A percentile compares a stretch with the other conserved stretches of the same genome.
These are phyloP conservation scores for Berkeleyomyces rouxiae DNA, from an alignment of 2,329 filamentous ascomycete genomes.

Conservation along the genomic window DNA sequence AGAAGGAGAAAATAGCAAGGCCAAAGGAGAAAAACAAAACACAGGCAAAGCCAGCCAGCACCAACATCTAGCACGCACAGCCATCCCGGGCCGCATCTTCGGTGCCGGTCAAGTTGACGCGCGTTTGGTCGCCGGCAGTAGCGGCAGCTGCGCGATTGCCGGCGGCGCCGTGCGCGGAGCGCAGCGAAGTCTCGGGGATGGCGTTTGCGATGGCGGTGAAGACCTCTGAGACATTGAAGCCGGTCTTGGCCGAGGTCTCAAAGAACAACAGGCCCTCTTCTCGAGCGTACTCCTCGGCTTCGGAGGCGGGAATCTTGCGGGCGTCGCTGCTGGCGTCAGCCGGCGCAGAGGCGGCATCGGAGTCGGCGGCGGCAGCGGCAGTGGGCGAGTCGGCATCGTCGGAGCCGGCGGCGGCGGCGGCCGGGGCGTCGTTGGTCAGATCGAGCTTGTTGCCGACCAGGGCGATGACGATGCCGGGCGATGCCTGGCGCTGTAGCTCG, in stretches of 20 bases:
- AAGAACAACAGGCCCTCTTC: constrained; percentile 92
- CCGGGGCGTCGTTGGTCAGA: constrained; percentile 46
- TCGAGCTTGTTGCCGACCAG: constrained; percentile 95
- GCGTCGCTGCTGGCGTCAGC: constrained; percentile 50
- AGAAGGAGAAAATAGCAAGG: background rate
- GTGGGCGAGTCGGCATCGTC: constrained; percentile 31
- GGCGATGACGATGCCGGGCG: constrained; percentile 89
- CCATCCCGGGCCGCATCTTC: constrained; percentile 68
- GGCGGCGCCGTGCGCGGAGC: constrained; percentile 64
- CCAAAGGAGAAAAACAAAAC: background rate
- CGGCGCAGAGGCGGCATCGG: constrained; percentile 31
- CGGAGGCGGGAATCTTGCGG: constrained; percentile 75
- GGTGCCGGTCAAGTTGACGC: constrained; percentile 67
- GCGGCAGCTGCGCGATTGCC: constrained; percentile 35
- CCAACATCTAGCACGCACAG: constrained; percentile 55
- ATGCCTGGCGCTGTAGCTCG: constrained; percentile 89
- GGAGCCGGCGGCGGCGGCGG: constrained; percentile 30
- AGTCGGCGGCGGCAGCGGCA: constrained; percentile 18
- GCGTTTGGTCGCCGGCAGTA: constrained; percentile 48
- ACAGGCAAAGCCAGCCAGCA: background rate
- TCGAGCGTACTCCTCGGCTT: constrained; percentile 84
- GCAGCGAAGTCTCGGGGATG: constrained; percentile 91
- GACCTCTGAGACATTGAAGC: constrained; percentile 83
- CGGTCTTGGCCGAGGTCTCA: constrained; percentile 95
- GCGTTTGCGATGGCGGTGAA: constrained; percentile 97